Conservation (phyloP, 345 rosid species). For the Hirschfeldia incana region DNA sequence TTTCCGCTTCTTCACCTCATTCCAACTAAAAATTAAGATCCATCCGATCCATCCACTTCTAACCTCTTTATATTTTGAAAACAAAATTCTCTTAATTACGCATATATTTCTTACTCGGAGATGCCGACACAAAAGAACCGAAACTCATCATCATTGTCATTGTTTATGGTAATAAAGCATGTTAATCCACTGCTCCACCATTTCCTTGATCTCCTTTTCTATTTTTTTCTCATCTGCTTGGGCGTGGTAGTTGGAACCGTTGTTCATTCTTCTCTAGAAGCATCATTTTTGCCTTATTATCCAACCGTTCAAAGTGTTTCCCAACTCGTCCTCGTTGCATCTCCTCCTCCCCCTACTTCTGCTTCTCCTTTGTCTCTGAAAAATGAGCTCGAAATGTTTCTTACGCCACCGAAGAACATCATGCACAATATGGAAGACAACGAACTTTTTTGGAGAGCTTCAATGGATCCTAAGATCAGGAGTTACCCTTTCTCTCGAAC, state of each 20-base stretch:
- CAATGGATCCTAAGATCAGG: constrained; percentile 45
- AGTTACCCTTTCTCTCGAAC: constrained; percentile 51
- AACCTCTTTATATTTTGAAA: not conserved
- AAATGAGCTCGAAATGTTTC: constrained; percentile 37
- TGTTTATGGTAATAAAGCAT: constrained; percentile 14
- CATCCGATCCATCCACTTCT: not conserved
- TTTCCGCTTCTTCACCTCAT: constrained; percentile 8
- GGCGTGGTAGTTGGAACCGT: constrained; percentile 56
- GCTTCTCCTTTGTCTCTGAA: not conserved
- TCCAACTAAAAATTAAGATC: constrained; percentile 1
- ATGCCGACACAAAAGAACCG: constrained; percentile 41
- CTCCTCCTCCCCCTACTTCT: not conserved
- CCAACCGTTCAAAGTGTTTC: constrained; percentile 10
- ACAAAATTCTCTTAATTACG: not conserved
- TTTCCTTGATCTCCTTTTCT: constrained; percentile 41
- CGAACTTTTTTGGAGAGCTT: constrained; percentile 73
- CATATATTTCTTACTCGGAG: constrained; percentile 3
- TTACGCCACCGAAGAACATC: constrained; percentile 43
- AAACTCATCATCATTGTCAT: constrained; percentile 18
- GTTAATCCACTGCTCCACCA: constrained; percentile 46
- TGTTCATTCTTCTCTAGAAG: constrained; percentile 44
- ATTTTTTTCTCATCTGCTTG: constrained; percentile 35
- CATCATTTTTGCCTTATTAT: constrained; percentile 32
- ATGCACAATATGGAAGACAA: constrained; percentile 65
- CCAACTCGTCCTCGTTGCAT: not conserved